A percentile compares a stretch with the other conserved stretches of the same genome.
These are phyloP conservation scores for Ophiostoma australiae DNA, from an alignment of 2,329 filamentous ascomycete species.

Conservation along the genomic window DNA sequence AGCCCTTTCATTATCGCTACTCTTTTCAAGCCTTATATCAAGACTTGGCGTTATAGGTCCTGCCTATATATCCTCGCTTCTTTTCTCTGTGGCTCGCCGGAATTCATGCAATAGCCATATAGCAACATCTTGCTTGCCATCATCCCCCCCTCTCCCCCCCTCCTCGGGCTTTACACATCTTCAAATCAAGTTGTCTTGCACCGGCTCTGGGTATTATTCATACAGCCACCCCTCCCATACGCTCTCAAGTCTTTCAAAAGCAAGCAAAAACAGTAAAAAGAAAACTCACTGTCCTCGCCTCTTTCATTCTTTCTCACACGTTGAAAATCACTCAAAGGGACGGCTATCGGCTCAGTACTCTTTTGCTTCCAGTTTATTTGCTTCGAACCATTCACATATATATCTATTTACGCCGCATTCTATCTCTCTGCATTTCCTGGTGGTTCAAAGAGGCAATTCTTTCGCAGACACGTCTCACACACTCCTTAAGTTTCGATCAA, in stretches of 20 bases:
- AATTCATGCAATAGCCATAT: not conserved
- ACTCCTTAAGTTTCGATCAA: not conserved
- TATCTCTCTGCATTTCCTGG: not conserved
- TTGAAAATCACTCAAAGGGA: not conserved
- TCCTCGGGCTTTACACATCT: not conserved
- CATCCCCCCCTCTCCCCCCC: not conserved
- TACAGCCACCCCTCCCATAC: not conserved
- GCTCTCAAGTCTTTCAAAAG: not conserved
- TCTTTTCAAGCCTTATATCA: too few relatives aligned
- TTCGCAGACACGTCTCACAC: not conserved
- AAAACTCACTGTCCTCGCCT: not conserved
- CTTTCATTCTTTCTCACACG: not conserved
- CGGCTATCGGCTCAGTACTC: not conserved
- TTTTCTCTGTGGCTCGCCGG: not conserved
- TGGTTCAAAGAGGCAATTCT: slow-evolving; percentile 1
- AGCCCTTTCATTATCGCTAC: too few relatives aligned
- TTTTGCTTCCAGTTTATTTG: not conserved
- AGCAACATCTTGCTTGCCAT: too few relatives aligned
- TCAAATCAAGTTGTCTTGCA: not conserved
- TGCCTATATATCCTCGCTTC: not conserved
- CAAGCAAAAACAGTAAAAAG: not conserved
- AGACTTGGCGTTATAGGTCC: not conserved
- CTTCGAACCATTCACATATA: not conserved
- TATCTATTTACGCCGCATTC: not conserved
- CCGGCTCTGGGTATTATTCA: not conserved